Evolutionary conservation across 164 flowering plant species (phyloP), one percentile per base, ranked within the genome.

Genomic region (Stephania yunnanensis): DNA sequence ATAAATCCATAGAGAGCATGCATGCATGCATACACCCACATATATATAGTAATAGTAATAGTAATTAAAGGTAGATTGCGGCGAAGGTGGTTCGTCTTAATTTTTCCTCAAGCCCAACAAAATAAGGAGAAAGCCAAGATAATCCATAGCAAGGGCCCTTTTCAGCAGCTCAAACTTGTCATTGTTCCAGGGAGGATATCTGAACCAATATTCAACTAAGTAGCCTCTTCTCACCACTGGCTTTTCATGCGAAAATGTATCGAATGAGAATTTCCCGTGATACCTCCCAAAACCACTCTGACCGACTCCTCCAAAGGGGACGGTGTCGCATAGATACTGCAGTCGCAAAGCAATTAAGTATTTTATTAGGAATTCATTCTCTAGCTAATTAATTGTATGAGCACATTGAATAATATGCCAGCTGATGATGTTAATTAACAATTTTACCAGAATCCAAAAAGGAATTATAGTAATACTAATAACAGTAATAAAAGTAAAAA

Each of bases 271-370:
- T 84, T 91, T 93, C 68, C 98, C 98, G 65, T 95, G 99, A 77
- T 92, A 95, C 76, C 87, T 84, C 12, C 99, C 97, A 30, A 90
- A 81, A 0, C 99, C 99, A 52, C 99, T 95, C 72, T 84, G 80
- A 1, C 97, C 99, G 5, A 93, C 92, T 0, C 99, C 99, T 80
- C 98, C 98, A 76, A 95, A 95, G 0, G 98, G 97, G 25, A 95
- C 42, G 0, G 76, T 71, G 45, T 91, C 95, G 31, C 86, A 83
- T 12, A 87, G 0, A 73, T 80, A 89, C 97, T 95, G 88, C 88
- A 85, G 30, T 13, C 12, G 7, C 50, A 31, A n/a, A 63, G 68
- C 25, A 63, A 68, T 69, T 58, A 58, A 5, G 25, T 1, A 61
- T 36, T 36, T 36, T 36, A 4, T 36, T 36, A 0, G 42, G 42